phyloP scores from a whole-genome alignment of 2,329 filamentous ascomycete genomes.

The Bisporella sp. region DNA sequence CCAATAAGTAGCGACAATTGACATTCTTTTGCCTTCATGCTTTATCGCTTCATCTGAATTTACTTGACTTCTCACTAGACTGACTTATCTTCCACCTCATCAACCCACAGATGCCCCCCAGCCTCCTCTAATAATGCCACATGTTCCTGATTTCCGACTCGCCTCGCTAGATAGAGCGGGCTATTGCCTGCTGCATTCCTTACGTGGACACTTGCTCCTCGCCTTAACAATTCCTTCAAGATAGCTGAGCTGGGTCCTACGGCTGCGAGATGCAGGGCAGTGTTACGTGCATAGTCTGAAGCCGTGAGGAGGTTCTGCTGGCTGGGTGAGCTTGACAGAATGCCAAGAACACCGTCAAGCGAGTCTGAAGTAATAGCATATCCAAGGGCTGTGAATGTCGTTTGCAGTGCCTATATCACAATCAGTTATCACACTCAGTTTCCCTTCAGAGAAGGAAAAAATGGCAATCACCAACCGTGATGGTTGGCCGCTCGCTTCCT shows the following conservation, averaged over 20 bases:
- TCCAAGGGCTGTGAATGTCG: slow-evolving; percentile 51
- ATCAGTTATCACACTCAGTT: no score
- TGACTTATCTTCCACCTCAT: slow-evolving; percentile 30
- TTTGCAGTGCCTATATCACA: slow-evolving; percentile 35
- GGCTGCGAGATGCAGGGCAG: slow-evolving; percentile 32
- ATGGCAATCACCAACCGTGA: slow-evolving; percentile 1
- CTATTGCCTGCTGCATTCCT: slow-evolving; percentile 60
- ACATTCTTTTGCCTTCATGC: no score
- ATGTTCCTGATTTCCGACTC: slow-evolving; percentile 47
- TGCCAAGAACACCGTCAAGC: slow-evolving; percentile 31
- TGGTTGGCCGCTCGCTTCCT: slow-evolving; percentile 25
- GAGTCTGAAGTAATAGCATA: slow-evolving; percentile 57
- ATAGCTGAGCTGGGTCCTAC: slow-evolving; percentile 43
- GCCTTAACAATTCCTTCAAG: slow-evolving; percentile 49
- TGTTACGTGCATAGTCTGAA: slow-evolving; percentile 32
- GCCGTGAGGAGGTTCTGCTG: slow-evolving; percentile 24
- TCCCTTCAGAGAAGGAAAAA: slow-evolving; percentile 24
- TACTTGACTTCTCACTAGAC: no score
- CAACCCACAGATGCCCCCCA: slow-evolving; percentile 52
- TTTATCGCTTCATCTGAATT: no score
- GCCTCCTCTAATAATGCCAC: slow-evolving; percentile 49
- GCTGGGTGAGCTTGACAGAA: slow-evolving; percentile 24
- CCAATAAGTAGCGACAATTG: no score
- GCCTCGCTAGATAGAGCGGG: slow-evolving; percentile 55
- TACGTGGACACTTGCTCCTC: slow-evolving; percentile 60